Percentiles rank a stretch among this genome's conserved stretches.
phyloP scores from a whole-genome alignment of 768 basidiomycete genomes.

The Hydnum rufescens region DNA sequence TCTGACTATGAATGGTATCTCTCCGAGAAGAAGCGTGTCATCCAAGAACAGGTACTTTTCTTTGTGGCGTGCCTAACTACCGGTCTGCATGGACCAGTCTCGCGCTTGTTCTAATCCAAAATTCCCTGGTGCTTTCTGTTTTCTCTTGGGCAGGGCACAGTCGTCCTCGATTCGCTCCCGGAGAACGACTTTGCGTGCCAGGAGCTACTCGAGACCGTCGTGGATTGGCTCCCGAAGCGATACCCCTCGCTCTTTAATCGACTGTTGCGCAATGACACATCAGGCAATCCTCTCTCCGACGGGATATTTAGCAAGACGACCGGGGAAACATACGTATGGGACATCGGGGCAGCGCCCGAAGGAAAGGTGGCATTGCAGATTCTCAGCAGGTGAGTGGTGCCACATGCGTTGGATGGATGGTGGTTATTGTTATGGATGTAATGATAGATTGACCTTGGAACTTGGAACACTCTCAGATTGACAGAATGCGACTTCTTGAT shows the following conservation, averaged over 20 bases:
- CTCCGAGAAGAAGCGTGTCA: slow-evolving; percentile 17
- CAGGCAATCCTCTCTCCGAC: slow-evolving; percentile 4
- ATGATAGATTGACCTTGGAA: neutral
- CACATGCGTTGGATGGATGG: neutral
- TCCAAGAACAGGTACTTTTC: slow-evolving; percentile 15
- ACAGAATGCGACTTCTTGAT: slow-evolving; percentile 22
- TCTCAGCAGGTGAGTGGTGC: slow-evolving; percentile 13
- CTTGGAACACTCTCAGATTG: slow-evolving; percentile 12
- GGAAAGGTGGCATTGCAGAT: slow-evolving; percentile 17
- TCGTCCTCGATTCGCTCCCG: slow-evolving; percentile 27
- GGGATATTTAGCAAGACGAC: slow-evolving; percentile 18
- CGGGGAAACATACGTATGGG: slow-evolving; percentile 11
- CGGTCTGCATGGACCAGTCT: too few species aligned
- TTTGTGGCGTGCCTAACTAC: too few species aligned
- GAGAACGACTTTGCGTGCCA: slow-evolving; percentile 29
- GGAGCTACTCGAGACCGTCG: slow-evolving; percentile 35
- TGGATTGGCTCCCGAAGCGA: slow-evolving; percentile 36
- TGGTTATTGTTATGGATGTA: neutral
- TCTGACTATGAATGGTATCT: slow-evolving; percentile 19
- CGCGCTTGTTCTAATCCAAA: neutral
- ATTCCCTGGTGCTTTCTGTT: too few species aligned
- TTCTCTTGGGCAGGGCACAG: slow-evolving; percentile 16
- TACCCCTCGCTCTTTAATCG: slow-evolving; percentile 32
- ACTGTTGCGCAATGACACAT: neutral
- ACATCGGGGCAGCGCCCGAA: slow-evolving; percentile 2